Conservation (phyloP, 352 stramenopile species). For the Pythium phragmitis region DNA sequence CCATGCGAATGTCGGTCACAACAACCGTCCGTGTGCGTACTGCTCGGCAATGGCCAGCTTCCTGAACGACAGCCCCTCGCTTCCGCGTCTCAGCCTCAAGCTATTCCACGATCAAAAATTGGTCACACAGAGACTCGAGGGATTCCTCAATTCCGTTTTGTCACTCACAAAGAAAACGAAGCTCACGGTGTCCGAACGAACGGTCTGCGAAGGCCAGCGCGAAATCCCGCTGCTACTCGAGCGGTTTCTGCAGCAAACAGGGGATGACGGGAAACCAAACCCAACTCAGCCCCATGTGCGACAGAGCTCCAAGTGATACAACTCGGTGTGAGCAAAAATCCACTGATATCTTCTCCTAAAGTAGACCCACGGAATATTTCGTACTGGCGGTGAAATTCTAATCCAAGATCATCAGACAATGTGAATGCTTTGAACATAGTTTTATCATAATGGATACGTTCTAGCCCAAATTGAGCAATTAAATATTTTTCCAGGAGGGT, state of each 20-base stretch:
- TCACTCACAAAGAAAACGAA: background rate
- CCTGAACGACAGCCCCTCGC: conserved; percentile 11
- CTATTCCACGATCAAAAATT: conserved; percentile 8
- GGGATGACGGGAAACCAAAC: background rate
- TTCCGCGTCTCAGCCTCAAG: conserved; percentile 12
- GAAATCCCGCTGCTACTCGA: conserved; percentile 18
- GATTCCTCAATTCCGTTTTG: conserved; percentile 16
- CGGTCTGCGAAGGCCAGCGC: conserved; percentile 16
- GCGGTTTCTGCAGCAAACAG: background rate
- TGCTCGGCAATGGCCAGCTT: conserved; percentile 8
- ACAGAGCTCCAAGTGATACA: background rate
- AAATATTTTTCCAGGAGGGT: too few relatives aligned
- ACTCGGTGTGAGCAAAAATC: background rate
- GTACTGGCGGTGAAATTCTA: too few relatives aligned
- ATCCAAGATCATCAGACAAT: too few relatives aligned
- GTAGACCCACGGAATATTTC: too few relatives aligned
- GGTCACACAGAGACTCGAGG: conserved; percentile 10
- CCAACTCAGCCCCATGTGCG: background rate
- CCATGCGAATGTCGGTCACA: conserved; percentile 15
- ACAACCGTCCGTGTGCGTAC: conserved; percentile 5
- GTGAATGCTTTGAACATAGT: too few relatives aligned
- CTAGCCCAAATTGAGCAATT: too few relatives aligned
- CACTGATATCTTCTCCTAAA: background rate
- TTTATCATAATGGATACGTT: too few relatives aligned
- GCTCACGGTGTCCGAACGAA: background rate